Percentiles rank a stretch among this genome's conserved stretches.
Conservation (phyloP, 495 filamentous ascomycete species). For the Tuber indicum region DNA sequence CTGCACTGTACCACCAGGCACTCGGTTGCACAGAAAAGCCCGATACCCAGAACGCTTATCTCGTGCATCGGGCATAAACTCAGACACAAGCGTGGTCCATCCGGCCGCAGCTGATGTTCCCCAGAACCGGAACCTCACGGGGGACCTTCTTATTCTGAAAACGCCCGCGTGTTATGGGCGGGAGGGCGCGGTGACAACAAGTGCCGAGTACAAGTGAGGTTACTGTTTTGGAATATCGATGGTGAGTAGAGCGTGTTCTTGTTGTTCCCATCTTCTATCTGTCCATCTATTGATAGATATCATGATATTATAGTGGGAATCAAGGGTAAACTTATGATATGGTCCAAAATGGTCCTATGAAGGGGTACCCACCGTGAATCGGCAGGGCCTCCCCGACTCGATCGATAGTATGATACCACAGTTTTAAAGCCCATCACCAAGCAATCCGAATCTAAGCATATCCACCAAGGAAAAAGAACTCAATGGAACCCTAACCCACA, state of each 20-base stretch:
- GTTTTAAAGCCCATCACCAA: too few relatives aligned
- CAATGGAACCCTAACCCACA: too few relatives aligned
- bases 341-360: not conserved
- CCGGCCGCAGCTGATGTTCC: not conserved
- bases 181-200: not conserved
- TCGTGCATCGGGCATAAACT: not conserved
- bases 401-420: too few relatives aligned
- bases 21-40: not conserved
- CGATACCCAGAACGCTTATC: too few relatives aligned
- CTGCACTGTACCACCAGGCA: not conserved
- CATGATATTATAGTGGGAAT: not conserved
- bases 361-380: not conserved
- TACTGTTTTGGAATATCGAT: not conserved
- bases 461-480: too few relatives aligned
- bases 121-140: not conserved
- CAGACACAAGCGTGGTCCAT: not conserved
- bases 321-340: not conserved
- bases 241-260: not conserved
- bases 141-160: not conserved
- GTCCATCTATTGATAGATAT: not conserved
- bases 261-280: not conserved
- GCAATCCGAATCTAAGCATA: too few relatives aligned
- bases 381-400: not conserved
- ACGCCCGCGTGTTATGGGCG: not conserved
- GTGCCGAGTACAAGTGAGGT: not conserved